These are phyloP conservation scores for Dendrobium officinale DNA, from an alignment of 106 monocot genomes.

Conservation along the genomic window DNA sequence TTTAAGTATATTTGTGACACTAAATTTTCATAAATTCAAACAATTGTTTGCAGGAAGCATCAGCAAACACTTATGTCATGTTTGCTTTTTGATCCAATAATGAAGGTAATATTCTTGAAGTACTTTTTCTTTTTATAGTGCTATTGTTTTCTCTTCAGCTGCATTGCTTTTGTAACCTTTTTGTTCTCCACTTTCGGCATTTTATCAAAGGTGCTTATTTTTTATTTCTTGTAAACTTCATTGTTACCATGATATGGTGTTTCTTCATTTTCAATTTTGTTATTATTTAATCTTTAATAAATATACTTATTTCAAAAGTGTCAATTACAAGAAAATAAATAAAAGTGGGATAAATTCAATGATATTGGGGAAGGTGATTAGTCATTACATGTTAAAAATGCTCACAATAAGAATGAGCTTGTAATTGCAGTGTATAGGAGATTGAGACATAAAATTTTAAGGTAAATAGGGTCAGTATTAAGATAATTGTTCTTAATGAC, in stretches of 20 bases:
- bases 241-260: neutral
- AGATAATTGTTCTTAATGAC: no score
- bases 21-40: neutral
- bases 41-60: constrained; percentile 48
- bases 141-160: neutral
- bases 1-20: neutral
- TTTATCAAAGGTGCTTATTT: neutral
- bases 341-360: neutral
- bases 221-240: neutral
- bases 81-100: constrained; percentile 84
- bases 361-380: no score
- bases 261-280: neutral
- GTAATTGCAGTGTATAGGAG: no score
- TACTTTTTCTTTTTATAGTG: neutral
- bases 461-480: no score
- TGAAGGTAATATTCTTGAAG: constrained; percentile 52
- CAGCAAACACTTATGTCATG: constrained; percentile 74
- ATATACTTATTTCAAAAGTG: neutral
- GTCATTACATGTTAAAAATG: no score
- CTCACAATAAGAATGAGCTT: no score
- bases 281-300: neutral
- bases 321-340: neutral
- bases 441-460: no score
- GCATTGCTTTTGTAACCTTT: neutral
- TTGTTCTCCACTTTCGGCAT: neutral